Evolutionary conservation across 2,329 filamentous ascomycete genomes (phyloP), one percentile per base, ranked within the genome.

Genomic region (Erysiphe pulchra): DNA sequence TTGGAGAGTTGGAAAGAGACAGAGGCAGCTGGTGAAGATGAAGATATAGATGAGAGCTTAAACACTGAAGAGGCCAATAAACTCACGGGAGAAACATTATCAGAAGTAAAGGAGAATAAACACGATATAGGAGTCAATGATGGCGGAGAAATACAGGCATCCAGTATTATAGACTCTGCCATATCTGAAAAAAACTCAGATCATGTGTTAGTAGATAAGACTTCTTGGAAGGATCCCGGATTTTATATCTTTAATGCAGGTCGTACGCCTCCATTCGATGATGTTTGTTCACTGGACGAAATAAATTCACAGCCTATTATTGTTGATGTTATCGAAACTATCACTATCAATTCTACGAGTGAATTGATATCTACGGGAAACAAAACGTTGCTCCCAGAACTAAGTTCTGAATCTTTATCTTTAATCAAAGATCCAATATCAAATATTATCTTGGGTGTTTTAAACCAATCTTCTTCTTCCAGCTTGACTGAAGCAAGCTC

Each of bases 1-100:
- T 80, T 98, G 76, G 95, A 54, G 85, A 98, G 58, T 86, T 87
- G 56, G 47, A 84, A 87, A 57, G 81, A 92, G 46, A 77, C 81
- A 47, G 83, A 92, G 51, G 65, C 69, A 14, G 71, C 72, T 46
- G 71, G 72, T 31, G 62, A 68, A 40, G 61, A 64, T 13, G 63
- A 59, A 11, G 53, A 57, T 17, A 28, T 28, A 28, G 24, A 28
- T 28, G 24, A 28, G 24, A 28, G 24, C 8, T 28, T 28, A 7
- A 28, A 28, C 24, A 28, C 24, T 28, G 24, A 28, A 28, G 24
- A 6, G 24, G 24, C 24, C 8, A 28, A 28, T 7, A 7, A 28
- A 28, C 24, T 28, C 8, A 7, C 8, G 24, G 50, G 34, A 33
- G 49, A 53, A 33, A 34, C 38, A 28, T 39, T 31, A 12, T 24